A percentile compares a stretch with the other conserved stretches of the same genome.
Evolutionary conservation across 179 eudicot genomes (phyloP).

Genomic region (Silene vulgaris): DNA sequence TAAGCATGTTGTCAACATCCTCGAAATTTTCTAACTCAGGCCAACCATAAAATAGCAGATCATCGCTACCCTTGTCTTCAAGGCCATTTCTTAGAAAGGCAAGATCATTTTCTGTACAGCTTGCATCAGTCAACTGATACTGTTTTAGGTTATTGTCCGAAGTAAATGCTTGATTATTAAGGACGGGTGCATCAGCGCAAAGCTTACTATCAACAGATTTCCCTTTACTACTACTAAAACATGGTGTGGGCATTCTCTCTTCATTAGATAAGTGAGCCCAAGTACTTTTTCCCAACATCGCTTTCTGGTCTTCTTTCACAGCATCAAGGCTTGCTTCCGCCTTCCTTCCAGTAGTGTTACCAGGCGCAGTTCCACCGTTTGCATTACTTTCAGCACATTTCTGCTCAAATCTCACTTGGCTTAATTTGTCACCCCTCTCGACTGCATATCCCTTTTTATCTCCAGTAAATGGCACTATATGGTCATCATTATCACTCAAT

Average conservation of each 20-base stretch:
- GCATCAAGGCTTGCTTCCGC: constrained; percentile 1
- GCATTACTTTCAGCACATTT: constrained; percentile 9
- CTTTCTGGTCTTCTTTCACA: constrained; percentile 27
- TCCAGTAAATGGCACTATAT: constrained; percentile 51
- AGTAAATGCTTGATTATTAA: constrained; percentile 35
- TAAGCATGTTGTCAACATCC: constrained; percentile 86
- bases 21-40: constrained; percentile 81
- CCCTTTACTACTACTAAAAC: constrained; percentile 34
- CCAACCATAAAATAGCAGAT: constrained; percentile 67
- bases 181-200: constrained; percentile 38
- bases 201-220: constrained; percentile 23
- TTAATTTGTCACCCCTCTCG: neutral
- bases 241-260: constrained; percentile 28
- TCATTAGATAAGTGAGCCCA: constrained; percentile 37
- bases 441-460: constrained; percentile 27
- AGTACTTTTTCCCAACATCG: constrained; percentile 47
- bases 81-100: constrained; percentile 39
- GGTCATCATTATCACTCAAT: constrained; percentile 20
- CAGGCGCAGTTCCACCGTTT: neutral
- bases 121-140: constrained; percentile 42
- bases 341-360: constrained; percentile 3
- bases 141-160: constrained; percentile 36
- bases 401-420: neutral
- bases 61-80: constrained; percentile 53
- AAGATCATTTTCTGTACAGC: constrained; percentile 47